Base-by-base conservation (phyloP, 176 grass and related monocot species). In the Oryza longistaminata region DNA sequence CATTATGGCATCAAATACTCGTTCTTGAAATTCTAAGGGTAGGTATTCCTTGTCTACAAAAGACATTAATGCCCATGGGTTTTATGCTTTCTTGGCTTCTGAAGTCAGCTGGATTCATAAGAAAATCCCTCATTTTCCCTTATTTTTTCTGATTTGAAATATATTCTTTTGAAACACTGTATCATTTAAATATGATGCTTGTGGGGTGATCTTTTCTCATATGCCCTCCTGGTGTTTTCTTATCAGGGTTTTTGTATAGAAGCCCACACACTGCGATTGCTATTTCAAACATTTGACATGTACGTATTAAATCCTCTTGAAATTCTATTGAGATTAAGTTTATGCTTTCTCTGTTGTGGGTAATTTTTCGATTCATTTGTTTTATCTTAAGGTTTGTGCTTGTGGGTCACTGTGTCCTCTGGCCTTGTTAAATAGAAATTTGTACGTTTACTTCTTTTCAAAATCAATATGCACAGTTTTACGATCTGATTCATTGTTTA, bases 271-370 rank as follows among this genome's bases (percentile, higher is more conserved):
- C 88, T 95, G 52, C 87, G 89, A 44, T 80, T 92, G 14, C 88
- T 98, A 74, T 98, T 98, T 87, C 93, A 95, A 83, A 98, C 89
- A 82, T 98, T 98, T 83, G 96, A 98, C 84, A 90, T 98, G 96
- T 98, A 93, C 29, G 89, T 67, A 76, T 90, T 69, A 76, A 73
- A 89, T 68, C 73, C 46, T 68, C 74, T 82, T 81, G 37, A 72
- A 21, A 72, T 35, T 68, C 76, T 77, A 35, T 55, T 89, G 22
- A 81, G 40, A 42, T 66, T 66, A 13, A 43, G 72, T 67, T 60
- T 80, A 9, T 85, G 60, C 62, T 68, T 80, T 25, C 35, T 83
- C 40, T 73, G 39, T 80, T 19, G 21, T 82, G 25, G 61, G 53
- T 83, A 27, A 11, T 10, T 53, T 53, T 90, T 68, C 50, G 6